These are phyloP conservation scores for Coniochaeta ligniaria DNA, from an alignment of 2,329 filamentous ascomycete species.

Conservation along the genomic window DNA sequence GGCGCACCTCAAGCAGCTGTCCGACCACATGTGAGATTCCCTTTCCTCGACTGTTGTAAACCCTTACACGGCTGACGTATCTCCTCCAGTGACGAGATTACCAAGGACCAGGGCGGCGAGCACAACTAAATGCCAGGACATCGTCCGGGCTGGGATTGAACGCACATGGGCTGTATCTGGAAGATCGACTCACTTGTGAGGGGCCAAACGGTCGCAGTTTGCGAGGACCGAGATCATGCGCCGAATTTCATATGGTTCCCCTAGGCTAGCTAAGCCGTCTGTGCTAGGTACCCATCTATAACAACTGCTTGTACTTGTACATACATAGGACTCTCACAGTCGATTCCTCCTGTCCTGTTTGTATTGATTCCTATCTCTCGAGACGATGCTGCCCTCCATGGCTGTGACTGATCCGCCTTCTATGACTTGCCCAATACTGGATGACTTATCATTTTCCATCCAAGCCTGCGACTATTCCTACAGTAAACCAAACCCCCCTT, in stretches of 20 bases:
- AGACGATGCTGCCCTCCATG: not conserved
- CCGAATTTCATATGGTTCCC: not conserved
- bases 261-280: conserved; percentile 6
- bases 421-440: not conserved
- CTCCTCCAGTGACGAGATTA: conserved; percentile 62
- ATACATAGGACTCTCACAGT: not conserved
- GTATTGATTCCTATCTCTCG: not conserved
- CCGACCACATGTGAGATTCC: conserved; percentile 68
- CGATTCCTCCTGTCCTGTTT: not conserved
- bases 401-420: not conserved
- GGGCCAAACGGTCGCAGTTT: not conserved
- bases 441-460: not conserved
- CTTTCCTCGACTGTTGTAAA: not conserved
- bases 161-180: not conserved
- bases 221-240: not conserved
- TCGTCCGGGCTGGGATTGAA: not conserved
- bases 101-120: conserved; percentile 64
- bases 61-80: conserved; percentile 5
- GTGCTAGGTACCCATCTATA: conserved; percentile 1
- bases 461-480: not conserved
- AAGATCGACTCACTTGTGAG: not conserved
- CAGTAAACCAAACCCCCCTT: not conserved
- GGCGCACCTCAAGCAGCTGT: conserved; percentile 75
- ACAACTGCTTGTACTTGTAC: not conserved
- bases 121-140: conserved; percentile 39